A percentile compares a stretch with the other conserved stretches of the same genome.
Evolutionary conservation across 1,139 yeast species (phyloP).

Genomic region (Saccharomycopsis hybrid): DNA sequence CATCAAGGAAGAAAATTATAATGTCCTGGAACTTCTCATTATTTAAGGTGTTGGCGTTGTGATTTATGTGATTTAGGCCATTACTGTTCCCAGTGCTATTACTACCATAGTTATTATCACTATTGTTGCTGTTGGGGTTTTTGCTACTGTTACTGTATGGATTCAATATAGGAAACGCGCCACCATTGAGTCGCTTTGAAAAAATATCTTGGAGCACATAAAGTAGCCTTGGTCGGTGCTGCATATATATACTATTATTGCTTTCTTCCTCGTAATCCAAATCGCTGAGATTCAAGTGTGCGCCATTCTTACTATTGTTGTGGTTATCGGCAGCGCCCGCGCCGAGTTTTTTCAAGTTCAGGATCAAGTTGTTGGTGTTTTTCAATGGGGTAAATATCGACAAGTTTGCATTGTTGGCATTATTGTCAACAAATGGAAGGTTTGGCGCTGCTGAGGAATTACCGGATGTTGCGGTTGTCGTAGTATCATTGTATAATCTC

Average conservation of each 20-base stretch:
- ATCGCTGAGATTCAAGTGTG: conserved; percentile 2
- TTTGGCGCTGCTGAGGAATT: too few relatives aligned
- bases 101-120: too few relatives aligned
- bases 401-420: conserved; percentile 3
- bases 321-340: neutral
- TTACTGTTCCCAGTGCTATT: conserved; percentile 32
- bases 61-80: conserved; percentile 26
- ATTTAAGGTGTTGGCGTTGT: conserved; percentile 22
- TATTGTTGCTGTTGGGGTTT: conserved; percentile 13
- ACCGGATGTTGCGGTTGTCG: neutral
- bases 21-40: conserved; percentile 60
- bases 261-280: conserved; percentile 22
- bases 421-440: neutral
- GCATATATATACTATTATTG: conserved; percentile 54
- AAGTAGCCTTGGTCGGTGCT: conserved; percentile 72
- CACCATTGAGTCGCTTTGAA: conserved; percentile 43
- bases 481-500: conserved; percentile 27
- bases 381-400: conserved; percentile 17
- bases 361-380: conserved; percentile 24
- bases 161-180: conserved; percentile 44
- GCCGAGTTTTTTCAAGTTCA: conserved; percentile 27
- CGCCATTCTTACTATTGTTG: conserved; percentile 33
- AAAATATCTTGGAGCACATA: conserved; percentile 42
- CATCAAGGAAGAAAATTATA: conserved; percentile 79
- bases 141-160: conserved; percentile 28